Base-by-base conservation (phyloP, 208 protist species). In the Trichomonas vaginalis region DNA sequence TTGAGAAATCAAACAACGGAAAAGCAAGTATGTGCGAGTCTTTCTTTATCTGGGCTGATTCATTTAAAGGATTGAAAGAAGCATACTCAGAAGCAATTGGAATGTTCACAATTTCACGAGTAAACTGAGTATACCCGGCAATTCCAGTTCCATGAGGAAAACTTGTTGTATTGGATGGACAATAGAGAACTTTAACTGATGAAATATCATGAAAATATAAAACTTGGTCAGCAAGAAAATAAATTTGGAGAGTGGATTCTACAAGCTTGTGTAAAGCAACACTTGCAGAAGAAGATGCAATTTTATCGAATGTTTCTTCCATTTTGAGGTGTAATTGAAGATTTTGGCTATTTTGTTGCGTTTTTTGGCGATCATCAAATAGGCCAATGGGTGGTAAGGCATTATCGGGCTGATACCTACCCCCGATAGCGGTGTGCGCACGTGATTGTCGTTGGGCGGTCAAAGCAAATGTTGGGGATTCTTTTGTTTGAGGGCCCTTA, bases 191-290 rank as follows among this genome's bases (percentile, higher is more conserved):
- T 92, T 92, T 92, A 17, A 92, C 86, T 27, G 86, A 92, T 1
- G 86, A 92, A 39, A 92, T 39, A 51, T 92, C 86, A 47, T 92
- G 86, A 92, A 51, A 92, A 92, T 48, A 92, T 48, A 92, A 39
- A 51, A 92, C 86, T 56, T 48, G 42, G 17, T 92, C 86, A 39
- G 86, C 86, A 39, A 92, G 45, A 47, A 92, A 92, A 92, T 92
- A 92, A 17, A 92, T 39, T 56, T 92, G 40, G 39, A 92, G 45
- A 51, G 86, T 92, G 6, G 86, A 51, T 51, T 92, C 86, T 17
- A 92, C 45, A 21, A 92, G n/a, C 39, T 39, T 35, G 6, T 23
- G 86, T 42, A 92, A 51, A 12, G 86, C 15, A 92, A 35, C 35
- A 35, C 14, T 51, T 51, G 86, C 15, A 0, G 86, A 48, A 17